Percentiles rank a stretch among this genome's conserved stretches.
Evolutionary conservation across 495 filamentous ascomycete genomes (phyloP).

Genomic region (Hypoxylon rickii): DNA sequence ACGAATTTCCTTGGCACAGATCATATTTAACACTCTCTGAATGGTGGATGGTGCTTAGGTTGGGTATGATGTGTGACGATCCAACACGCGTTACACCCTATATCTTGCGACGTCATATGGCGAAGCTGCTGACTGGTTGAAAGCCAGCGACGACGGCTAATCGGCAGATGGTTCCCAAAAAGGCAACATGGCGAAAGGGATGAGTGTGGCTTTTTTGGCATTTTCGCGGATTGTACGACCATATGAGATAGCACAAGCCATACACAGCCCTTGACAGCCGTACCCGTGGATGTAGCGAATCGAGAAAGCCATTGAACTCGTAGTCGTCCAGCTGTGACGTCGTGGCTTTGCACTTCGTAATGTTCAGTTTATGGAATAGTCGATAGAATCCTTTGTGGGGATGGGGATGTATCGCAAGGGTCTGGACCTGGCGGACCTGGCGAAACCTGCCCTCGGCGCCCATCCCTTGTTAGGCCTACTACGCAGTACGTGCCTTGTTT

Average conservation of each 20-base stretch:
- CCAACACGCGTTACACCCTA: constrained; percentile 18
- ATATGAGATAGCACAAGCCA: neutral
- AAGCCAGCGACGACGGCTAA: constrained; percentile 14
- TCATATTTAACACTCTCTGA: constrained; percentile 9
- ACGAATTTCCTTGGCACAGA: constrained; percentile 21
- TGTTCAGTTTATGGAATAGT: neutral
- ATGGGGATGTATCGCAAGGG: neutral
- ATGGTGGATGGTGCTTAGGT: constrained; percentile 18
- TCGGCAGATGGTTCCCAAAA: constrained; percentile 19
- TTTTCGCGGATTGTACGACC: no score
- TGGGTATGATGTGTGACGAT: constrained; percentile 19
- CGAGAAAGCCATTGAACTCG: neutral
- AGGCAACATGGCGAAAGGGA: neutral
- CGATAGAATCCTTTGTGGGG: constrained; percentile 14
- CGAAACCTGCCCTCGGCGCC: no score
- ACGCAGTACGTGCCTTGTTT: constrained; percentile 38
- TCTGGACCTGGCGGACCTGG: constrained; percentile 14
- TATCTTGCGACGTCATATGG: constrained; percentile 30
- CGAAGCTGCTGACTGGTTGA: constrained; percentile 14
- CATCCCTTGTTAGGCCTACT: no score
- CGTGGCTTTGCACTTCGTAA: constrained; percentile 27
- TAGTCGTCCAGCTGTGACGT: constrained; percentile 30
- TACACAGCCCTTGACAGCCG: constrained; percentile 3
- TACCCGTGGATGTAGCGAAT: constrained; percentile 1
- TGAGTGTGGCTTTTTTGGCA: constrained; percentile 19